A percentile compares a stretch with the other conserved stretches of the same genome.
These are phyloP conservation scores for Exophiala phaeomuriformis DNA, from an alignment of 2,329 filamentous ascomycete genomes.

Conservation along the genomic window DNA sequence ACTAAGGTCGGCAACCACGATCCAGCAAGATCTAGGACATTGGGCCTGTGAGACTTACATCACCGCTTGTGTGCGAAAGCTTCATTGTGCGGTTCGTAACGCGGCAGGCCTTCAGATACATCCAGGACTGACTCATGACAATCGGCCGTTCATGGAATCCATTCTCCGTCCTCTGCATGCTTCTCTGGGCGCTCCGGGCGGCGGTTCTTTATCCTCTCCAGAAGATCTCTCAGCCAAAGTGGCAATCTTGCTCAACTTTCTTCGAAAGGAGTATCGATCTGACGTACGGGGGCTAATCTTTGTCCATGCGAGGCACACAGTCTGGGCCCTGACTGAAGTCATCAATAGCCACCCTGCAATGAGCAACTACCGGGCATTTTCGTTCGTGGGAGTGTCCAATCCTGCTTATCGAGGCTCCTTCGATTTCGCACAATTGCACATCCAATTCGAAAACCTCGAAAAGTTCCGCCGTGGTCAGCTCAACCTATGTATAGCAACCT, in stretches of 20 bases:
- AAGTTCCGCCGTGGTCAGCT: conserved; percentile 48
- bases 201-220: not conserved
- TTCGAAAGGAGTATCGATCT: conserved; percentile 37
- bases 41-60: conserved; percentile 67
- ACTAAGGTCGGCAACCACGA: conserved; percentile 42
- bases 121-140: not conserved
- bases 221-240: conserved; percentile 44
- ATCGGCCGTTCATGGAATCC: conserved; percentile 6
- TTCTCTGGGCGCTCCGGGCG: not conserved
- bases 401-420: conserved; percentile 36
- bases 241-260: conserved; percentile 48
- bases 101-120: not conserved
- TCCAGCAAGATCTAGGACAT: conserved; percentile 54
- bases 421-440: conserved; percentile 45
- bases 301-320: conserved; percentile 55
- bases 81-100: conserved; percentile 17
- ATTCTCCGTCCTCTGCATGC: conserved; percentile 8
- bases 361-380: conserved; percentile 36
- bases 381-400: conserved; percentile 49
- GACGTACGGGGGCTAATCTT: conserved; percentile 59
- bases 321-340: conserved; percentile 53
- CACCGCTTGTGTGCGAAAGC: conserved; percentile 40
- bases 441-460: conserved; percentile 39
- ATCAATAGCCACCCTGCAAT: conserved; percentile 47
- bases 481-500: conserved; percentile 53